Evolutionary conservation across 139 green algal species (phyloP), one percentile per base, ranked within the genome.

Genomic region (Eudorina sp.): DNA sequence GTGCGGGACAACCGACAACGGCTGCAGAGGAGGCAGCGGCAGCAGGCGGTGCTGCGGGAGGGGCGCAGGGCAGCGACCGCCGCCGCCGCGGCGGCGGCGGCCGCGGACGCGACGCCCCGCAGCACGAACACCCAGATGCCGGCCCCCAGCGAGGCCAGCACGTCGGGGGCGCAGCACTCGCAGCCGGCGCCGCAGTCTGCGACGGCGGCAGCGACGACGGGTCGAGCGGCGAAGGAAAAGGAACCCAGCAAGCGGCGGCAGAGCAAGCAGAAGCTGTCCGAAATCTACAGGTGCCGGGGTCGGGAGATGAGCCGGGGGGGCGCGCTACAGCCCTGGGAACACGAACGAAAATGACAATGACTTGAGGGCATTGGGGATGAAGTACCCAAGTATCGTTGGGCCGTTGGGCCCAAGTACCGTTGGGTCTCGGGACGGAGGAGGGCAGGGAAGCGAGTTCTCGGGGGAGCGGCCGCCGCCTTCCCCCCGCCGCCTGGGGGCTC

Each of bases 201-300:
- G 72, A 23, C 21, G 72, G 41, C 41, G 43, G 40, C 41, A 80
- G 41, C 31, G 19, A 48, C 75, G 51, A 48, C 48, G 23, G 51
- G 41, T 29, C 0, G n/a, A 62, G 31, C 77, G 3, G 8, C 46
- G 68, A 18, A 34, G 36, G 36, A 48, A 31, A 36, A 34, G 64
- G 66, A 51, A 25, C 45, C 41, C 25, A 87, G 72, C 64, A 85
- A 68, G 48, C 81, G 74, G 29, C 51, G 60, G 41, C 80, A 89
- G 43, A 89, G 38, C 29, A 87, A 90, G 72, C 74, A 88, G n/a
- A 79, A 53, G 27, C 55, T 90, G 60, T 38, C 43, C 51, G 84
- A 90, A 29, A 86, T 89, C 19, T 83, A 90, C 45, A 23, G 55
- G 78, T 85, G 78, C n/a, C n/a, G n/a, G n/a, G n/a, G n/a, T n/a